Conservation (phyloP, 495 filamentous ascomycete species). For the Penicillium lagena region DNA sequence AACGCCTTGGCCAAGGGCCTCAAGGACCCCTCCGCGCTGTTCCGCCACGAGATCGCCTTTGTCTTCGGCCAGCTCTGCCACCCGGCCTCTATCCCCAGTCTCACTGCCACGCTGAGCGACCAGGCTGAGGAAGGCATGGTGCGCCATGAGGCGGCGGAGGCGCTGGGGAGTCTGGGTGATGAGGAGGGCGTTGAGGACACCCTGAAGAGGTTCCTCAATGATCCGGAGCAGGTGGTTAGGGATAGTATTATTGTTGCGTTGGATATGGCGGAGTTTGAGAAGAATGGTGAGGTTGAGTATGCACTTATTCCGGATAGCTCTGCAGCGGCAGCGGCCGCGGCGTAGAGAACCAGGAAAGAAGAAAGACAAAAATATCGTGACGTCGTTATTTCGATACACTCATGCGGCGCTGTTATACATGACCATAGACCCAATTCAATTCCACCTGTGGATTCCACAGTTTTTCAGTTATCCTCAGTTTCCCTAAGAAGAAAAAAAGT, state of each 20-base stretch:
- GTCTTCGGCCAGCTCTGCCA: conserved; percentile 96
- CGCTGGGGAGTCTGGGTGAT: conserved; percentile 90
- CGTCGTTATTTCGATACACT: conserved; percentile 27
- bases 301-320: conserved; percentile 67
- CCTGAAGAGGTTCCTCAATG: conserved; percentile 76
- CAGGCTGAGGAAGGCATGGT: conserved; percentile 88
- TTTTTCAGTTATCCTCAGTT: conserved; percentile 32
- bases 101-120: conserved; percentile 72
- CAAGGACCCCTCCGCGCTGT: conserved; percentile 81
- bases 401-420: conserved; percentile 19
- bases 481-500: conserved; percentile 28
- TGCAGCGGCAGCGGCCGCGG: conserved; percentile 26
- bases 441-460: conserved; percentile 7
- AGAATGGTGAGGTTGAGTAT: conserved; percentile 82
- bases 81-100: conserved; percentile 88
- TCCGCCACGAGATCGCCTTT: conserved; percentile 96
- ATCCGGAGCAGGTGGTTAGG: conserved; percentile 85
- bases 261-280: conserved; percentile 98
- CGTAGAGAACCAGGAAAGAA: conserved; percentile 23
- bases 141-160: conserved; percentile 94
- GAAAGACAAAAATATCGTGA: conserved; percentile 20
- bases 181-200: conserved; percentile 88
- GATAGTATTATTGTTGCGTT: conserved; percentile 93
- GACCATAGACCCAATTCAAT: conserved; percentile 18
- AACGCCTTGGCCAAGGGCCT: conserved; percentile 83